Evolutionary conservation across 2,329 filamentous ascomycete genomes (phyloP).

Genomic region (Cercospora canescens): DNA sequence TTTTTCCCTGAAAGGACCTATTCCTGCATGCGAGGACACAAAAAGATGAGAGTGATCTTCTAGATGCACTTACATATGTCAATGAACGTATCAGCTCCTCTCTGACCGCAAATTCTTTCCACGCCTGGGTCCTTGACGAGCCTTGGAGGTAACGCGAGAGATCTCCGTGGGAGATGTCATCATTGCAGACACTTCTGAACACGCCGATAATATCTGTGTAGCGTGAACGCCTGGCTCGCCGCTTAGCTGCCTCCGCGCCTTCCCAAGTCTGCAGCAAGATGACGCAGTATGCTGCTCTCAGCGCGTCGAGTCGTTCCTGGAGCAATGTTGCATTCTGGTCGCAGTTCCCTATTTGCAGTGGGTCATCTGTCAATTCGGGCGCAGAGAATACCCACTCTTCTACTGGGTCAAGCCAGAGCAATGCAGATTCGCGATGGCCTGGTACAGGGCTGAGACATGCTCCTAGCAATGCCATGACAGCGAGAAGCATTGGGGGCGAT

Average conservation of each 20-base stretch:
- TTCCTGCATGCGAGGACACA: too few relatives aligned
- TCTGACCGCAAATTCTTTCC: neutral
- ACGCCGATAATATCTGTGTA: constrained; percentile 5
- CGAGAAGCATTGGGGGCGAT: neutral
- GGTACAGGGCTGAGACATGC: constrained; percentile 4
- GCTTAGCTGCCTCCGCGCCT: neutral
- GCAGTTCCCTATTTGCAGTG: neutral
- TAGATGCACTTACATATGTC: neutral
- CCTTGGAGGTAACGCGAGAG: neutral
- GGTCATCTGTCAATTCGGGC: neutral
- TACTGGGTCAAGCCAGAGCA: constrained; percentile 4
- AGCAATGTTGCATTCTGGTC: neutral
- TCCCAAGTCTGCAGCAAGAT: constrained; percentile 9
- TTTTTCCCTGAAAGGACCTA: too few relatives aligned
- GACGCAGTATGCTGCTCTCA: neutral
- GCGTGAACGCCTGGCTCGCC: constrained; percentile 2
- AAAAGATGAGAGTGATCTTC: neutral
- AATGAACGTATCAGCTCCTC: constrained; percentile 10
- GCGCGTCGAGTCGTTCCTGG: neutral
- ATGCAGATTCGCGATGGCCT: constrained; percentile 1
- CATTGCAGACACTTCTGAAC: constrained; percentile 3
- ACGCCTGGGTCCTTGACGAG: neutral
- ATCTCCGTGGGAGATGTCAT: neutral
- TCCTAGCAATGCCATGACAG: constrained; percentile 5
- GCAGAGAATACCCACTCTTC: constrained; percentile 10